Evolutionary conservation across 148 eudicot genomes (phyloP).

Genomic region (Chenopodium berlandieri): DNA sequence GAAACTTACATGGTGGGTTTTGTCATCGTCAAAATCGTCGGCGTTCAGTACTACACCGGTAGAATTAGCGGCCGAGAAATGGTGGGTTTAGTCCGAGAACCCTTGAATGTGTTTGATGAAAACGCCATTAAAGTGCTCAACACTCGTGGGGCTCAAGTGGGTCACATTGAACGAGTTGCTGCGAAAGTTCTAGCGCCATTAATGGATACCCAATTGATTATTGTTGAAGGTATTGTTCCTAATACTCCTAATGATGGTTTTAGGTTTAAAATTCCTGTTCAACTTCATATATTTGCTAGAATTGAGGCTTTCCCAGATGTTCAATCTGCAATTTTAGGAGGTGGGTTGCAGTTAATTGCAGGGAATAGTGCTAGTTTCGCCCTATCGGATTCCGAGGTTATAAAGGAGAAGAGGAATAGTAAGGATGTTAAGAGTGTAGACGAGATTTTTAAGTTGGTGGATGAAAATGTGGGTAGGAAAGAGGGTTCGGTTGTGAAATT

Average conservation of each 20-base stretch:
- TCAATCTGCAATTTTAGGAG: constrained; percentile 32
- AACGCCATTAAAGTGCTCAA: constrained; percentile 81
- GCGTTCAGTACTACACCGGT: constrained; percentile 53
- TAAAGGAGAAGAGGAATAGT: constrained; percentile 48
- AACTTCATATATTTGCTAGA: constrained; percentile 63
- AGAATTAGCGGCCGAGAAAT: constrained; percentile 62
- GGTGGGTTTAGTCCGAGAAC: constrained; percentile 81
- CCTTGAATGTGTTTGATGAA: constrained; percentile 49
- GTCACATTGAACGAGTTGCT: constrained; percentile 53
- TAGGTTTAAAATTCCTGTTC: constrained; percentile 55
- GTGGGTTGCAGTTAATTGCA: constrained; percentile 60
- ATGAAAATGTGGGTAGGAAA: constrained; percentile 46
- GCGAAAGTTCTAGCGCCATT: constrained; percentile 70
- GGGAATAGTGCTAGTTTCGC: constrained; percentile 45
- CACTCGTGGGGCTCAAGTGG: constrained; percentile 60
- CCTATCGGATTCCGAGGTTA: constrained; percentile 57
- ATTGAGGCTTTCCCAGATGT: constrained; percentile 39
- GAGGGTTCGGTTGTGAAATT: constrained; percentile 38
- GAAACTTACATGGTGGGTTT: constrained; percentile 73
- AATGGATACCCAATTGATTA: constrained; percentile 40
- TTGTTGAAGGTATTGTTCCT: constrained; percentile 73
- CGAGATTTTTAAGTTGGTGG: constrained; percentile 72
- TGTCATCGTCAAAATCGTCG: constrained; percentile 67
- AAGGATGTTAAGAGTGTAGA: constrained; percentile 55
- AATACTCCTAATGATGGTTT: constrained; percentile 25